Conservation (phyloP, 2,329 filamentous ascomycete genomes). For the Cladorrhinum sp. region DNA sequence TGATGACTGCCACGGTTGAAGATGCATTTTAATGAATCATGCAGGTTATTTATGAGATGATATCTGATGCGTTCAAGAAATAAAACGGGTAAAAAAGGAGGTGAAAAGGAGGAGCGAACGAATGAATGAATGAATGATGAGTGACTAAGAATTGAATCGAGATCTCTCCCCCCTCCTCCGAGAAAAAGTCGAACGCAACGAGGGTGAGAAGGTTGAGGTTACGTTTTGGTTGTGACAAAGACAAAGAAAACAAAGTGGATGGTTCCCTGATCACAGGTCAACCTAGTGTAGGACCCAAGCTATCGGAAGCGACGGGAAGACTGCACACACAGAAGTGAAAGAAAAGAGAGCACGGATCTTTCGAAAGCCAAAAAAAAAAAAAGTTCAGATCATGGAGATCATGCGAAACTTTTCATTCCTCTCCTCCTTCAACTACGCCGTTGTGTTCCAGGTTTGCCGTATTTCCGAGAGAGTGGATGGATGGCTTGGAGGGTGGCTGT, state of each 20-base stretch:
- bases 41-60: background rate
- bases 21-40: constrained; percentile 17
- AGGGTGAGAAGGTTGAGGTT: background rate
- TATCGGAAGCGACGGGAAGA: constrained; percentile 1
- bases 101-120: background rate
- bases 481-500: background rate
- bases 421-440: background rate
- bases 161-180: background rate
- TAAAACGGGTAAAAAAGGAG: constrained; percentile 1
- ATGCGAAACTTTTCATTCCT: background rate
- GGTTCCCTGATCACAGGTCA: background rate
- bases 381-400: background rate
- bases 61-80: background rate
- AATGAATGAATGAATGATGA: background rate
- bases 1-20: constrained; percentile 3
- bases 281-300: background rate
- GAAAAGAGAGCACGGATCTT: background rate
- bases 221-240: background rate
- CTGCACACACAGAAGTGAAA: background rate
- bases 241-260: background rate
- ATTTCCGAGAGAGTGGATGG: background rate
- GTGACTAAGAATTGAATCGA: background rate
- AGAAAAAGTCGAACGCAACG: background rate
- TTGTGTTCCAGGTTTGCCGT: background rate
- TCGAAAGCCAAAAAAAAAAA: background rate